These are phyloP conservation scores for Aspergillus viridinutans DNA, from an alignment of 2,329 filamentous ascomycete species.

Conservation along the genomic window DNA sequence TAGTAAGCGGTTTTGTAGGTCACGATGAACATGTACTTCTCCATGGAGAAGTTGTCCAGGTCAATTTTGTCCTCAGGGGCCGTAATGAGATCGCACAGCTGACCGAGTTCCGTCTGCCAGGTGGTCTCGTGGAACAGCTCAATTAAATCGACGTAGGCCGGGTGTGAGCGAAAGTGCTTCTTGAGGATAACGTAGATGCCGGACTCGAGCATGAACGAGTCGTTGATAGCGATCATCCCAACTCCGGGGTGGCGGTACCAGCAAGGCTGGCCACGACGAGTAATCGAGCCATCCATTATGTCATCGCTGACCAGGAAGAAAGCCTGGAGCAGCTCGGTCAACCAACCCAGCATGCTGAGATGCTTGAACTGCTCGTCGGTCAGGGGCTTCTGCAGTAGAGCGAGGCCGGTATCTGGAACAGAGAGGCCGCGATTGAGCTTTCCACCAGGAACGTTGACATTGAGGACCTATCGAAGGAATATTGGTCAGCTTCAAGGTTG, in stretches of 20 bases:
- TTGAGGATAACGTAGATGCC: slow-evolving; percentile 87
- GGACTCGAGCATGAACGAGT: slow-evolving; percentile 91
- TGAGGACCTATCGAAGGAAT: slow-evolving; percentile 58
- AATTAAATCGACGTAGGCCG: slow-evolving; percentile 81
- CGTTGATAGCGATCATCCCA: slow-evolving; percentile 97
- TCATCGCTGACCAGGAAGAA: slow-evolving; percentile 99
- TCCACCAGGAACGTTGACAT: slow-evolving; percentile 83
- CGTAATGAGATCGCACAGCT: slow-evolving; percentile 90
- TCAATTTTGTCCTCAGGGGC: slow-evolving; percentile 91
- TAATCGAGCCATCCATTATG: slow-evolving; percentile 97
- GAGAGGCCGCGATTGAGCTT: slow-evolving; percentile 99
- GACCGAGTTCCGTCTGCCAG: slow-evolving; percentile 91
- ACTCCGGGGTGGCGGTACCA: slow-evolving; percentile 92
- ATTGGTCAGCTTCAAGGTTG: slow-evolving; percentile 6
- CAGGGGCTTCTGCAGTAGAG: slow-evolving; percentile 70
- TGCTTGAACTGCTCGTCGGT: slow-evolving; percentile 81
- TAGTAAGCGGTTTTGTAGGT: slow-evolving; percentile 99
- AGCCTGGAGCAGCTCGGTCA: slow-evolving; percentile 96
- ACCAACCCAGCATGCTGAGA: slow-evolving; percentile 85
- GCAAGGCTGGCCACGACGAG: slow-evolving; percentile 87
- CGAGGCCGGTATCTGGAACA: slow-evolving; percentile 82
- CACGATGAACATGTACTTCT: slow-evolving; percentile 95
- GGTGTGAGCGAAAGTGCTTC: slow-evolving; percentile 86
- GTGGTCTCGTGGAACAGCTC: slow-evolving; percentile 96
- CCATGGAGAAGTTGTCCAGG: slow-evolving; percentile 89